Evolutionary conservation across 2,329 filamentous ascomycete genomes (phyloP), one percentile per base, ranked within the genome.

Genomic region (Xylariaceae sp.): DNA sequence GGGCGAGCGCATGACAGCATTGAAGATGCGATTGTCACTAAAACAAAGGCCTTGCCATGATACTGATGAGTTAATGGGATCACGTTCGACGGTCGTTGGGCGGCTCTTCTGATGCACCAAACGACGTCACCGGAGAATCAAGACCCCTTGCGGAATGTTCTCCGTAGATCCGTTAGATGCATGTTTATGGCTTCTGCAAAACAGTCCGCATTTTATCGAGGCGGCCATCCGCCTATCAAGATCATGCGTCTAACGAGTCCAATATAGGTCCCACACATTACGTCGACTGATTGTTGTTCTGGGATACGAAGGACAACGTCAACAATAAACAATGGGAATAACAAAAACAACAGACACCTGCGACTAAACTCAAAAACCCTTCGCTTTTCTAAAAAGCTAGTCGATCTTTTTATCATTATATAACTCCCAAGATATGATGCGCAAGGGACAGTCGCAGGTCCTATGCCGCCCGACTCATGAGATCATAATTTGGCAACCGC

Each of bases 401-500:
- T 42, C 37, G 11, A 13, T 42, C 4, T 30, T 30, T 2, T 3
- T 42, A 42, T 42, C 37, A 5, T 42, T 11, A 30, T 35, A 55
- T 18, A 44, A 15, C 10, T 23, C 11, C 15, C 11, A 57, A 48
- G 34, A 62, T 62, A 15, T 45, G 47, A 57, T 60, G 58, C 37
- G 42, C 57, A 58, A 55, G 58, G 56, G 58, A 23, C 17, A 34
- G 7, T 7, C 45, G 34, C 42, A 45, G 57, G 39, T 57, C 34
- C 44, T 7, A 4, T 34, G 39, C 9, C 8, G 15, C 53, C 51
- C 45, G 37, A 55, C 39, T 48, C 34, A 6, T 57, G 53, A 4
- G n/a, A 58, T 49, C 50, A 18, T 30, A 47, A 11, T 37, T 47
- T 47, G 8, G 34, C 11, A 3, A 37, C 35, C 45, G 34, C 39